Evolutionary conservation across 495 filamentous ascomycete species (phyloP).

Genomic region (Astrothelium macrocarpum): DNA sequence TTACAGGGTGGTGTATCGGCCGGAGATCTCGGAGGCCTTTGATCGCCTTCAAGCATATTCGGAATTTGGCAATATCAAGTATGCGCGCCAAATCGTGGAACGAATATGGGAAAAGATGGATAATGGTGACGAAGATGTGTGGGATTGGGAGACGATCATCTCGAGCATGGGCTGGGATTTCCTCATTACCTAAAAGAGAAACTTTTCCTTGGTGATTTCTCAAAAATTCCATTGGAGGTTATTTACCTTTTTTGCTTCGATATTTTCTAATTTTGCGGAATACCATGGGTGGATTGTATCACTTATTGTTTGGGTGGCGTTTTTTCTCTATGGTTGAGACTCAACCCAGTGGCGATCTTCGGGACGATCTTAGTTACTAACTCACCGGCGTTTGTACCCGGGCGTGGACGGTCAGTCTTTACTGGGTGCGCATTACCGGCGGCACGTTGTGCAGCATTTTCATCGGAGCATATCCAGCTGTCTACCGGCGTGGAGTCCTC

Average conservation of each 20-base stretch:
- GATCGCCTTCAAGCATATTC: constrained; percentile 65
- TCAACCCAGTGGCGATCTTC: constrained; percentile 48
- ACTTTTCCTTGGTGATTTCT: background rate
- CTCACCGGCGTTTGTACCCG: constrained; percentile 35
- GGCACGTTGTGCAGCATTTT: background rate
- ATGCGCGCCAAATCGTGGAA: constrained; percentile 64
- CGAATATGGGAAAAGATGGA: constrained; percentile 80
- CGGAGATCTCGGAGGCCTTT: constrained; percentile 59
- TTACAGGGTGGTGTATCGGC: constrained; percentile 58
- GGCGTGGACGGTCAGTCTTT: background rate
- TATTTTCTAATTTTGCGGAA: background rate
- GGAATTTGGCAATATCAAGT: constrained; percentile 69
- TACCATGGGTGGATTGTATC: background rate
- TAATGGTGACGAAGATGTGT: constrained; percentile 57
- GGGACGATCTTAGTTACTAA: constrained; percentile 62
- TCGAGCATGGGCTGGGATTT: constrained; percentile 71
- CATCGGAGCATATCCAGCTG: background rate
- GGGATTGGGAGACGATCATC: constrained; percentile 88
- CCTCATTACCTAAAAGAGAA: constrained; percentile 50
- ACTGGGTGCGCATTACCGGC: background rate
- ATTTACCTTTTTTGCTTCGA: background rate
- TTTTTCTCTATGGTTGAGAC: constrained; percentile 32
- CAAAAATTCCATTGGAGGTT: too few relatives aligned
- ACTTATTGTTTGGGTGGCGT: background rate
- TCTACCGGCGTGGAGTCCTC: background rate